phyloP scores from a whole-genome alignment of 805 yeast genomes.

The Pichia eremophila region DNA sequence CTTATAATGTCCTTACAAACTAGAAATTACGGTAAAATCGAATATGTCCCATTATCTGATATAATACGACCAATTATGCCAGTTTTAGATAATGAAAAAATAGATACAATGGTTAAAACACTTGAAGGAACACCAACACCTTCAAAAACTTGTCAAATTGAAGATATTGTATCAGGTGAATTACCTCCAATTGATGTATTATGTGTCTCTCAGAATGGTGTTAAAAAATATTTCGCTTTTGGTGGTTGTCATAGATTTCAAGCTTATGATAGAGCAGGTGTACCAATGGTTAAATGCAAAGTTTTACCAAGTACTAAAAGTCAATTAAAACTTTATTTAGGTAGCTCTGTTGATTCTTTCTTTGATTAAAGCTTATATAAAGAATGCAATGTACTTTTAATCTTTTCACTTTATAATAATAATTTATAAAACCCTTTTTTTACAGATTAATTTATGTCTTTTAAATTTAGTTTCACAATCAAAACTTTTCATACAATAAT shows the following conservation, averaged over 20 bases:
- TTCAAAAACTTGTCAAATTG: slow-evolving; percentile 46
- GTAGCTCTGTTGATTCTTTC: slow-evolving; percentile 51
- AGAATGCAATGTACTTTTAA: slow-evolving; percentile 38
- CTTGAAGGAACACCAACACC: slow-evolving; percentile 55
- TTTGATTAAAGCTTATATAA: slow-evolving; percentile 30
- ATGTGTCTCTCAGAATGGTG: slow-evolving; percentile 53
- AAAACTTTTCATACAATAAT: slow-evolving; percentile 43
- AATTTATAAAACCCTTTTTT: slow-evolving; percentile 50
- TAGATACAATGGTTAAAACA: slow-evolving; percentile 71
- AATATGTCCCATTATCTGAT: slow-evolving; percentile 53
- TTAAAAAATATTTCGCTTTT: slow-evolving; percentile 64
- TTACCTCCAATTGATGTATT: slow-evolving; percentile 79
- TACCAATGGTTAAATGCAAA: slow-evolving; percentile 53
- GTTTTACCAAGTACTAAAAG: slow-evolving; percentile 66
- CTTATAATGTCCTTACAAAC: slow-evolving; percentile 60
- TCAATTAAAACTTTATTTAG: slow-evolving; percentile 61
- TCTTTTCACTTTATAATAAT: slow-evolving; percentile 45
- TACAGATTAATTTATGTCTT: slow-evolving; percentile 31
- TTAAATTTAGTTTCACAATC: slow-evolving; percentile 33
- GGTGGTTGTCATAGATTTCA: slow-evolving; percentile 90
- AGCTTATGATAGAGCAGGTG: slow-evolving; percentile 58
- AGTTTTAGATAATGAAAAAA: slow-evolving; percentile 63
- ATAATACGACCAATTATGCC: slow-evolving; percentile 83
- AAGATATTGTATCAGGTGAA: slow-evolving; percentile 47
- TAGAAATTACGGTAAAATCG: slow-evolving; percentile 38